Conservation (phyloP, 129 eudicot genomes). For the Dittrichia graveolens region DNA sequence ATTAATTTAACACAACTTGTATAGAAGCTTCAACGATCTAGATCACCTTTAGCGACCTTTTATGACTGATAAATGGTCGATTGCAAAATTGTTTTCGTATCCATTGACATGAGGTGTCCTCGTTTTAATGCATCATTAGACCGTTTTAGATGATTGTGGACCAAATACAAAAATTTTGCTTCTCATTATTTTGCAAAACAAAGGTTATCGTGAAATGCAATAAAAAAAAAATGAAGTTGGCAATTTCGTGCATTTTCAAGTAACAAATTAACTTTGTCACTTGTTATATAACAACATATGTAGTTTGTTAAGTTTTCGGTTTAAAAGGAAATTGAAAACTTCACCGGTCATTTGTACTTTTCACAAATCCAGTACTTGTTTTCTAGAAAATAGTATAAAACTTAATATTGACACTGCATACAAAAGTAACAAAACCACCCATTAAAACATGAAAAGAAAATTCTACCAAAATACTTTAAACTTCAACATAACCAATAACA, state of each 20-base stretch:
- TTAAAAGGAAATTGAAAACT: background rate
- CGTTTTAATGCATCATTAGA: no score
- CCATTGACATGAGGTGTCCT: background rate
- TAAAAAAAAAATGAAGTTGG: background rate
- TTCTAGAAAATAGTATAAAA: background rate
- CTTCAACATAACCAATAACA: slow-evolving; percentile 3
- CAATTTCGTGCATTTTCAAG: slow-evolving; percentile 4
- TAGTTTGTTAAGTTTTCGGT: background rate
- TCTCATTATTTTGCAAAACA: background rate
- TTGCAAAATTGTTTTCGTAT: no score
- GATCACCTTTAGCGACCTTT: background rate
- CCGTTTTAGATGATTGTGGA: background rate
- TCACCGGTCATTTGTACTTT: background rate
- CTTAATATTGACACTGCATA: slow-evolving; percentile 4
- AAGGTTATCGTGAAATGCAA: background rate
- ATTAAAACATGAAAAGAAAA: slow-evolving; percentile 17
- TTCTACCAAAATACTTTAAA: background rate
- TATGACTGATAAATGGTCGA: no score
- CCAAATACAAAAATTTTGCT: background rate
- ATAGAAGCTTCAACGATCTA: background rate
- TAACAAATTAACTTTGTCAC: background rate
- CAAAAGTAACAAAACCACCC: background rate
- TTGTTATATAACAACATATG: slow-evolving; percentile 8
- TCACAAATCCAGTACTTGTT: background rate
- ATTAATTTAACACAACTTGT: background rate